Evolutionary conservation across 257 asterid species (phyloP), one percentile per base, ranked within the genome.

Genomic region (Nicotiana benthamiana): DNA sequence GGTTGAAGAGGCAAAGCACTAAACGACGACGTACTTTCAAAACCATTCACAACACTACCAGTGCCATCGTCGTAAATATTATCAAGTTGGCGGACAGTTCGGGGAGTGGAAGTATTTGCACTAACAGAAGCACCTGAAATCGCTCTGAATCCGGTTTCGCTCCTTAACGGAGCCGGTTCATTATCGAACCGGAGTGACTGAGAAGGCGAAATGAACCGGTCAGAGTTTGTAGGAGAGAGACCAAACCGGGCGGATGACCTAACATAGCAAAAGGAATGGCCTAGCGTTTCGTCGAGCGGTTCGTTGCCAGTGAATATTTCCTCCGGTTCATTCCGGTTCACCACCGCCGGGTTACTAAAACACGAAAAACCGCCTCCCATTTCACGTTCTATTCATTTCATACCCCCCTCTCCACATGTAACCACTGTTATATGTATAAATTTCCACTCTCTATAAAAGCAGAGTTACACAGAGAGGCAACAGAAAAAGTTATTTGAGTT

Each of bases 101-200:
- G 68, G 62, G 85, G 85, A 67, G 85, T 83, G 0, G 80, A 83
- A 0, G 82, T 68, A 15, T 83, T 83, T 8, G 85, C 85, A 79
- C 85, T 83, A 27, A 83, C 85, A 13, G 82, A 78, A 2, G 85
- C 85, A 20, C 85, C 85, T 9, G 85, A 83, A 53, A 82, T 82
- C n/a, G 80, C 85, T 27, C 82, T 60, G 18, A 83, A 83, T 4
- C 85, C 85, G 32, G 85, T 64, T 43, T 83, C 85, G 2, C 24
- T 9, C 46, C 32, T 34, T 3, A 3, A 62, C 0, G 20, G 79
- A 48, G 46, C 79, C 63, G 85, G 54, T 26, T 77, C 82, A 20
- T 17, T n/a, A 12, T 82, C 85, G 30, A 82, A 82, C 79, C 82
- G 82, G 56, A 82, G 85, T 7, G 85, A 82, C 20, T 82, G 82